Evolutionary conservation across 768 basidiomycete species (phyloP).

Genomic region (Psilocybe subaeruginosa): DNA sequence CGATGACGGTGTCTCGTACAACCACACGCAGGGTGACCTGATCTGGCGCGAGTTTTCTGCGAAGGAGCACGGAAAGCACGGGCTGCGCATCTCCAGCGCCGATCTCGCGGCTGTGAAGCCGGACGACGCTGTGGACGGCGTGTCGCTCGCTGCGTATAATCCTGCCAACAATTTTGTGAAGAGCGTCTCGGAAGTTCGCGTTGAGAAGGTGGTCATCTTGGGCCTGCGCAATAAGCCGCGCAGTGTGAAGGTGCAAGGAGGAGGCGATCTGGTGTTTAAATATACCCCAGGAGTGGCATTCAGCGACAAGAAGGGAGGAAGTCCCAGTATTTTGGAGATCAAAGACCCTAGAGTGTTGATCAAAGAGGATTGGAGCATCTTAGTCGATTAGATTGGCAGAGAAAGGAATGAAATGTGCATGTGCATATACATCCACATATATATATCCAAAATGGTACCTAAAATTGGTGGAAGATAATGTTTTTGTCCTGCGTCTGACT

Average conservation of each 20-base stretch:
- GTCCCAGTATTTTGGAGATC: slow-evolving; percentile 71
- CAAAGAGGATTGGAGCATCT: slow-evolving; percentile 67
- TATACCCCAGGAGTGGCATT: slow-evolving; percentile 64
- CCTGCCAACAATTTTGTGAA: slow-evolving; percentile 69
- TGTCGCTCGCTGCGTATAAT: slow-evolving; percentile 51
- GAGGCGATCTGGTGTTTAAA: slow-evolving; percentile 64
- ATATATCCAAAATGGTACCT: slow-evolving; percentile 2
- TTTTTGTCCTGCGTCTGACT: background rate
- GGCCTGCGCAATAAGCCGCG: slow-evolving; percentile 69
- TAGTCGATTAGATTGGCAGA: slow-evolving; percentile 27
- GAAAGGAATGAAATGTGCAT: background rate
- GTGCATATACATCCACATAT: background rate
- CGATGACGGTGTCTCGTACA: slow-evolving; percentile 90
- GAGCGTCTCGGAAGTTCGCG: slow-evolving; percentile 66
- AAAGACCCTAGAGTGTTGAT: slow-evolving; percentile 71
- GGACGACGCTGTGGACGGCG: slow-evolving; percentile 52
- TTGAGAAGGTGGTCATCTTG: slow-evolving; percentile 82
- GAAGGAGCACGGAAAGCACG: slow-evolving; percentile 41
- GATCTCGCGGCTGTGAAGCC: slow-evolving; percentile 55
- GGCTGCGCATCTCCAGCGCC: slow-evolving; percentile 51
- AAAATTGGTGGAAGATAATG: background rate
- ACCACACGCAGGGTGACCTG: slow-evolving; percentile 74
- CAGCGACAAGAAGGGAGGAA: slow-evolving; percentile 59
- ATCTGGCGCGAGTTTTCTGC: slow-evolving; percentile 82
- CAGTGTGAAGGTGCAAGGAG: slow-evolving; percentile 55